A percentile compares a stretch with the other conserved stretches of the same genome.
Evolutionary conservation across 2,329 filamentous ascomycete genomes (phyloP).

Genomic region (Cytospora piceicola): DNA sequence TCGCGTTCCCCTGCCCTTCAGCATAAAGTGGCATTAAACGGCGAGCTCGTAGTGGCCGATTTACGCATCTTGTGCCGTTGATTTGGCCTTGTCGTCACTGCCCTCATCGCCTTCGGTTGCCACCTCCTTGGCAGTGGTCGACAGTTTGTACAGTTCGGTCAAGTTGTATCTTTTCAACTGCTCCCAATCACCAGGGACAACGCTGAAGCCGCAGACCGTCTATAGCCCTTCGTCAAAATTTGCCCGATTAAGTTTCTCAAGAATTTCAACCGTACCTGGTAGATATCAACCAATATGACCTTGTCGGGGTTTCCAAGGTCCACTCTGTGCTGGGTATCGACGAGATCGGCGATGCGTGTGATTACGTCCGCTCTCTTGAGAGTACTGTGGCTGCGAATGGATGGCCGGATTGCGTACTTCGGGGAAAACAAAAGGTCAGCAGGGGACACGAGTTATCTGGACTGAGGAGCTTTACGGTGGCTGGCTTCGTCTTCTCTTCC

Average conservation of each 20-base stretch:
- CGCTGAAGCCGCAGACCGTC: slow-evolving; percentile 78
- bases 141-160: slow-evolving; percentile 67
- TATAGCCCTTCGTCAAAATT: slow-evolving; percentile 40
- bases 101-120: slow-evolving; percentile 16
- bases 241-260: neutral
- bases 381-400: slow-evolving; percentile 71
- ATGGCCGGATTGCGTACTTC: slow-evolving; percentile 84
- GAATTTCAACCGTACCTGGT: slow-evolving; percentile 59
- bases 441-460: neutral
- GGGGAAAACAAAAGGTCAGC: slow-evolving; percentile 4
- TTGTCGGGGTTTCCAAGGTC: slow-evolving; percentile 78
- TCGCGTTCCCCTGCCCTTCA: neutral
- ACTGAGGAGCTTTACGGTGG: slow-evolving; percentile 7
- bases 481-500: slow-evolving; percentile 24
- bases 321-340: slow-evolving; percentile 72
- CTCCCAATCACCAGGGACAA: slow-evolving; percentile 76
- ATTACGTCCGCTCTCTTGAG: slow-evolving; percentile 73
- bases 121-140: slow-evolving; percentile 29
- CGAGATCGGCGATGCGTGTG: slow-evolving; percentile 67
- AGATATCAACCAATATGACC: slow-evolving; percentile 79
- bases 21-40: neutral
- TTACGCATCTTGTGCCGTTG: neutral
- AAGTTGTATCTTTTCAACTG: slow-evolving; percentile 77
- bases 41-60: neutral
- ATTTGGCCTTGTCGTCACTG: neutral